phyloP scores from a whole-genome alignment of 1,139 yeast species.

The Kodamaea derodonti region DNA sequence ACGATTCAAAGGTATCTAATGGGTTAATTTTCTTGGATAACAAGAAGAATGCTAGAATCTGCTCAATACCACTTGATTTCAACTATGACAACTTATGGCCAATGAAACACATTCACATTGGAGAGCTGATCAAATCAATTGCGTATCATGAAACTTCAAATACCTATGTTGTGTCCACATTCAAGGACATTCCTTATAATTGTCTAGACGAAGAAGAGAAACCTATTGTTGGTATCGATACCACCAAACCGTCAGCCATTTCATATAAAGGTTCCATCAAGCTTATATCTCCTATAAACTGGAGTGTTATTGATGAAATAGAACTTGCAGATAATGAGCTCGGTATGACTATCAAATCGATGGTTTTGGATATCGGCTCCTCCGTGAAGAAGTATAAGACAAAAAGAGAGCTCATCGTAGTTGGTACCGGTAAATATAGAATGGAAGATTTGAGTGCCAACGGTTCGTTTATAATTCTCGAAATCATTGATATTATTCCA shows the following conservation, averaged over 20 bases:
- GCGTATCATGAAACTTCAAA: slow-evolving; percentile 70
- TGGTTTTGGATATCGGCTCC: slow-evolving; percentile 52
- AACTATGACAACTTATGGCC: slow-evolving; percentile 67
- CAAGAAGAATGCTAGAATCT: slow-evolving; percentile 67
- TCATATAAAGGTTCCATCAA: slow-evolving; percentile 60
- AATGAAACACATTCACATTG: slow-evolving; percentile 48
- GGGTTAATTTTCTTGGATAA: slow-evolving; percentile 75
- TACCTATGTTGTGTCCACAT: slow-evolving; percentile 63
- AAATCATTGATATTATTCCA: slow-evolving; percentile 81
- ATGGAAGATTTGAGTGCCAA: slow-evolving; percentile 81
- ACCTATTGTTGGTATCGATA: slow-evolving; percentile 56
- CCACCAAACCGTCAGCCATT: slow-evolving; percentile 45
- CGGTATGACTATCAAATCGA: slow-evolving; percentile 54
- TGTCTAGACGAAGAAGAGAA: slow-evolving; percentile 76
- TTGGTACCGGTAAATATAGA: slow-evolving; percentile 75
- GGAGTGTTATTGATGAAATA: slow-evolving; percentile 73
- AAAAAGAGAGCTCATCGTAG: slow-evolving; percentile 65
- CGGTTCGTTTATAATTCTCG: slow-evolving; percentile 75
- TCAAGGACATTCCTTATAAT: slow-evolving; percentile 55
- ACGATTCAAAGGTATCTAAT: slow-evolving; percentile 33
- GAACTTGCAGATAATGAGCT: slow-evolving; percentile 68
- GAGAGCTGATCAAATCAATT: slow-evolving; percentile 64
- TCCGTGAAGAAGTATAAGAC: slow-evolving; percentile 49
- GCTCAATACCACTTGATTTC: slow-evolving; percentile 50
- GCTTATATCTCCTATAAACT: slow-evolving; percentile 67